A percentile compares a stretch with the other conserved stretches of the same genome.
These are phyloP conservation scores for Beta corolliflora DNA, from an alignment of 179 eudicot genomes.

Conservation along the genomic window DNA sequence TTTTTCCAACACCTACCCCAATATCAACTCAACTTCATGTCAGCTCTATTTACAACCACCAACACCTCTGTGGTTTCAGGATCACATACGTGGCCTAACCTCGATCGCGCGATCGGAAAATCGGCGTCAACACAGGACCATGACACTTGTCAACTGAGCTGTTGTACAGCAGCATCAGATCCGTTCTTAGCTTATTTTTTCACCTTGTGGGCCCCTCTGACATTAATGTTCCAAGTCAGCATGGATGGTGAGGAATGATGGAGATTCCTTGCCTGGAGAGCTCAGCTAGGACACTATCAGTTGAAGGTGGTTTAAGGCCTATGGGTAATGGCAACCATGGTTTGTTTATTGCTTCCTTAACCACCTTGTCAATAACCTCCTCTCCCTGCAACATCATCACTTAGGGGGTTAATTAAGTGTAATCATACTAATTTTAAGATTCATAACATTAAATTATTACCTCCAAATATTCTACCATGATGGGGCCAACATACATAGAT, in stretches of 20 bases:
- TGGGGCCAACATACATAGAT: background rate
- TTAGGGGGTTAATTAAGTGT: background rate
- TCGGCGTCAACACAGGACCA: background rate
- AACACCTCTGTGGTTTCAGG: slow-evolving; percentile 17
- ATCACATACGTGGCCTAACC: slow-evolving; percentile 36
- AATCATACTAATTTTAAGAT: background rate
- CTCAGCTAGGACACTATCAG: slow-evolving; percentile 66
- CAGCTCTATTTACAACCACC: slow-evolving; percentile 40
- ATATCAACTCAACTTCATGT: slow-evolving; percentile 32
- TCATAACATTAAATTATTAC: background rate
- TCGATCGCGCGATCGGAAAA: slow-evolving; percentile 19
- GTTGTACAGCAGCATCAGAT: slow-evolving; percentile 12
- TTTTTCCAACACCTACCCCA: slow-evolving; percentile 17
- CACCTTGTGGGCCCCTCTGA: background rate
- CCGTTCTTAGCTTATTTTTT: background rate
- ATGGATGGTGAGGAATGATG: slow-evolving; percentile 32
- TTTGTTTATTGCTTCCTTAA: slow-evolving; percentile 84
- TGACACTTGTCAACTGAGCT: slow-evolving; percentile 11
- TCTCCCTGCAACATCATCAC: slow-evolving; percentile 52
- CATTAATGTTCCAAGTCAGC: slow-evolving; percentile 15
- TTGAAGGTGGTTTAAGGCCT: slow-evolving; percentile 83
- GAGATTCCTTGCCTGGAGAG: slow-evolving; percentile 77
- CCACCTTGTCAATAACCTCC: slow-evolving; percentile 68
- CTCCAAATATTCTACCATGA: background rate
- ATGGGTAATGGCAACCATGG: slow-evolving; percentile 85